Percentiles rank a stretch among this genome's conserved stretches.
Evolutionary conservation across 345 rosid genomes (phyloP).

Genomic region (Bruguiera sexangula): DNA sequence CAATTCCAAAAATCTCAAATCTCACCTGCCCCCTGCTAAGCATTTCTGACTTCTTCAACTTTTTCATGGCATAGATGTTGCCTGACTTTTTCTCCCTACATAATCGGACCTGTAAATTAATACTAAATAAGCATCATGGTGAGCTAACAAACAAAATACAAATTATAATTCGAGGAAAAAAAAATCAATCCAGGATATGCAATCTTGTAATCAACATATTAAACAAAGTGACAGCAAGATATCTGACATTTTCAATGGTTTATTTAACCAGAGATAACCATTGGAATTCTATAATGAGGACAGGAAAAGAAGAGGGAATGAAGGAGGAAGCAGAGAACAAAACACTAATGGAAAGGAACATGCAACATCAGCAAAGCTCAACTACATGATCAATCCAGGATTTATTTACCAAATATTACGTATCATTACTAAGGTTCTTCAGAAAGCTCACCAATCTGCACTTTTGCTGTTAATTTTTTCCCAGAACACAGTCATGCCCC

Average conservation of each 20-base stretch:
- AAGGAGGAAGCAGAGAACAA: neutral
- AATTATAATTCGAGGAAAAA: neutral
- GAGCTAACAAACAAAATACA: neutral
- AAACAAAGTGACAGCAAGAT: neutral
- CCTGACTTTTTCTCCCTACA: constrained; percentile 82
- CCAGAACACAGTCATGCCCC: neutral
- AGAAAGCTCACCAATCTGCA: neutral
- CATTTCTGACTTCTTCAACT: constrained; percentile 95
- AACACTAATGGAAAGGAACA: neutral
- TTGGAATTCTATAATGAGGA: no score
- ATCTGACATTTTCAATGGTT: neutral
- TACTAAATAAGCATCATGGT: constrained; percentile 4
- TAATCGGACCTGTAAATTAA: constrained; percentile 63
- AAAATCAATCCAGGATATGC: constrained; percentile 5
- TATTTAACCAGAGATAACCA: neutral
- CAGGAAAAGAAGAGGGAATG: neutral
- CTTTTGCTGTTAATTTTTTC: neutral
- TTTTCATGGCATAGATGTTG: constrained; percentile 90
- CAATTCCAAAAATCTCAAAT: constrained; percentile 8
- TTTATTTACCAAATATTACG: neutral
- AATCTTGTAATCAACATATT: neutral
- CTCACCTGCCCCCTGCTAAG: constrained; percentile 95
- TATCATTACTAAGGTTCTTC: neutral
- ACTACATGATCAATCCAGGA: neutral
- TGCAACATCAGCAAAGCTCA: neutral